phyloP scores from a whole-genome alignment of 805 yeast species.

The Dipodascopsis uninucleata region DNA sequence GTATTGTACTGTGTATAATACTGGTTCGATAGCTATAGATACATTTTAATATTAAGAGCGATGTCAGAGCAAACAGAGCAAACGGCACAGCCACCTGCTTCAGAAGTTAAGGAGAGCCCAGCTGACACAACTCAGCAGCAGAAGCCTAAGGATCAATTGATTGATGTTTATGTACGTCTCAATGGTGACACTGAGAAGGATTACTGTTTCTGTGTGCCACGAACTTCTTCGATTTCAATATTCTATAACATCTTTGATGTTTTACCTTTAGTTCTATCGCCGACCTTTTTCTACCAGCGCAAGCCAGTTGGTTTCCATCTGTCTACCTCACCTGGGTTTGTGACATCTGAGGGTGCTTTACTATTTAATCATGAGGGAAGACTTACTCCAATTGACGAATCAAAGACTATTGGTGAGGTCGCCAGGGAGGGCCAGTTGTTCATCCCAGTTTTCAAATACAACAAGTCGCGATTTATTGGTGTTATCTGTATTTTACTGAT shows the following conservation, averaged over 20 bases:
- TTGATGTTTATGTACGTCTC: constrained; percentile 65
- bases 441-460: constrained; percentile 64
- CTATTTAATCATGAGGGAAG: constrained; percentile 50
- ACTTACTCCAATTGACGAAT: constrained; percentile 45
- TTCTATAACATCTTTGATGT: constrained; percentile 58
- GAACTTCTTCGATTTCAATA: constrained; percentile 52
- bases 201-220: constrained; percentile 75
- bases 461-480: constrained; percentile 34
- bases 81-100: background rate
- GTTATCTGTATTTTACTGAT: constrained; percentile 39
- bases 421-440: constrained; percentile 90
- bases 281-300: constrained; percentile 66
- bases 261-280: constrained; percentile 74
- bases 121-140: constrained; percentile 1
- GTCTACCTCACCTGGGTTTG: constrained; percentile 67
- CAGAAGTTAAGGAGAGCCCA: constrained; percentile 5
- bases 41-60: background rate
- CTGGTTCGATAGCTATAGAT: background rate
- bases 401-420: constrained; percentile 52
- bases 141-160: constrained; percentile 26
- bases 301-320: constrained; percentile 63
- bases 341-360: constrained; percentile 79
- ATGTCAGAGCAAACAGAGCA: background rate
- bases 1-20: too few relatives aligned
- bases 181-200: constrained; percentile 83